Evolutionary conservation across 305 asterid genomes (phyloP), one percentile per base, ranked within the genome.

Genomic region (Fraxinus platypoda): DNA sequence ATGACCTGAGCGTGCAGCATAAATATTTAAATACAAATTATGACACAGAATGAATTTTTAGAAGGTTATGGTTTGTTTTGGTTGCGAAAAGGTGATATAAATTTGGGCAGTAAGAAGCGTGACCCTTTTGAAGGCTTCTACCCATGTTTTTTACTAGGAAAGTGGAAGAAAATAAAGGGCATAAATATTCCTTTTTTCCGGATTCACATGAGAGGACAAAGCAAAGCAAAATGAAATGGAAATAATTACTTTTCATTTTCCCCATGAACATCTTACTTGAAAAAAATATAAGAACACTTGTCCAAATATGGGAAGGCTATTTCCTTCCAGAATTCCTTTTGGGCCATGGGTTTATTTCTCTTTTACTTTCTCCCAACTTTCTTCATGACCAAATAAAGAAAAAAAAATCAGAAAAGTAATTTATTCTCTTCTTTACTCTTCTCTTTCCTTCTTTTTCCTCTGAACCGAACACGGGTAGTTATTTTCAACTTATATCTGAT

Each of bases 1-100:
- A 90, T 89, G 73, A 93, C 98, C 99, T 97, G 94, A 72, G 74
- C 72, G 79, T 82, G 83, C 52, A 79, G 30, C 46, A 79, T 64
- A 49, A 37, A 68, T 74, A 75, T 83, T 64, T 64, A 76, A 77
- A 62, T 71, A 6, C 68, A 57, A 57, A 28, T 57, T 57, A 19
- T 21, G 28, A 57, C 68, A 54, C 26, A 57, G 12, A 57, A 57
- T 57, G 68, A 57, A 57, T 19, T 7, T 57, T 28, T 57, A 57
- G 68, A 57, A 0, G 68, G 28, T 57, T 7, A 57, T 21, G 68
- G 30, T 57, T 57, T 57, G 68, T 19, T 59, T 59, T 19, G 68
- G 28, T 57, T 57, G 68, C 26, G 6, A 57, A 57, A 19, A 57
- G 28, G 13, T 57, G 68, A 57, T 57, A 57, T 57, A 19, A 19